Percentiles rank a stretch among this genome's conserved stretches.
Conservation (phyloP, 768 basidiomycete genomes). For the Trichaptum fuscoviolaceum region DNA sequence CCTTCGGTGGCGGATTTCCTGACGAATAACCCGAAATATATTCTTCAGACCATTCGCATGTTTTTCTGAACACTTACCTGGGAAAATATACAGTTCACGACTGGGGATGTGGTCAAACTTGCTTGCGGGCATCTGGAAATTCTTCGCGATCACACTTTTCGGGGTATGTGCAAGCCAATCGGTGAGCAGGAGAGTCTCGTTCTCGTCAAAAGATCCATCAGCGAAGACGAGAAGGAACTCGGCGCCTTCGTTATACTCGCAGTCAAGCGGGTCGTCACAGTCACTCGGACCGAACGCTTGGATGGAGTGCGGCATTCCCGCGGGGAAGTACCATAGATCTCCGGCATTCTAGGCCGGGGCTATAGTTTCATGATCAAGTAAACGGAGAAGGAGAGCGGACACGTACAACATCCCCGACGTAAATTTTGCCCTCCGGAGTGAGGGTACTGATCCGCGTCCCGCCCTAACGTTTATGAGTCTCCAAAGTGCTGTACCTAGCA, state of each 20-base stretch:
- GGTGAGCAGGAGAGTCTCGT: conserved; percentile 53
- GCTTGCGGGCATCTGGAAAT: conserved; percentile 45
- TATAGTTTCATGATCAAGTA: conserved; percentile 11
- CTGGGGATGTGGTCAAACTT: conserved; percentile 52
- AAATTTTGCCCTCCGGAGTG: conserved; percentile 47
- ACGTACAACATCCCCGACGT: conserved; percentile 48
- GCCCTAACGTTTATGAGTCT: conserved; percentile 24
- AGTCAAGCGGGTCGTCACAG: conserved; percentile 7
- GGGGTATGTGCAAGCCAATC: conserved; percentile 68
- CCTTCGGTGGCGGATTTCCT: conserved; percentile 19
- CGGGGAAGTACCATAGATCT: conserved; percentile 58
- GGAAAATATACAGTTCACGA: conserved; percentile 52
- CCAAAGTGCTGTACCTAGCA: not conserved
- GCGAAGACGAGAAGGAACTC: conserved; percentile 50
- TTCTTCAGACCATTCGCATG: not conserved
- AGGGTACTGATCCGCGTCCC: conserved; percentile 44
- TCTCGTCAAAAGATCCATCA: conserved; percentile 45
- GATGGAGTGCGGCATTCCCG: conserved; percentile 45
- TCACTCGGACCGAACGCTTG: conserved; percentile 15
- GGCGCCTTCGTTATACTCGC: conserved; percentile 30
- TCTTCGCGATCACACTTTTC: conserved; percentile 55
- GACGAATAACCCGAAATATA: not conserved
- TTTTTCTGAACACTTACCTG: conserved; percentile 23
- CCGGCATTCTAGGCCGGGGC: conserved; percentile 25
- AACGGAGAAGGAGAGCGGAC: not conserved